Evolutionary conservation across 225 moss, liverwort and hornwort species (phyloP).

Genomic region (Asterella californica): DNA sequence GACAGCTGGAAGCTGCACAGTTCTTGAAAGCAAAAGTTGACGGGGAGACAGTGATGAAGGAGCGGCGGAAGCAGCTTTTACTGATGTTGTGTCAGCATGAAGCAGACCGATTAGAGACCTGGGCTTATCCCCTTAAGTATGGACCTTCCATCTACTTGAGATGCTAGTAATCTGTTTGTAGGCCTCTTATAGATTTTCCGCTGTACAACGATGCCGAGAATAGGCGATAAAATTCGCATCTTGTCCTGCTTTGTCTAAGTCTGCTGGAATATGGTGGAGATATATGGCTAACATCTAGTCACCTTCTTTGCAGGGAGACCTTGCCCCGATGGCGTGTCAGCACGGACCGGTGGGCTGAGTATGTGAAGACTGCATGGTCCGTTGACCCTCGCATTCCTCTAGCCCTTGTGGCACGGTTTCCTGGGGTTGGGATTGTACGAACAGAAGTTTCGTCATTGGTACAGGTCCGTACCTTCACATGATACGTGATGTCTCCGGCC

Average conservation of each 20-base stretch:
- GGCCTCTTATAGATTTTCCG: no score
- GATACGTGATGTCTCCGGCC: not conserved
- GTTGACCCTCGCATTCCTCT: slow-evolving; percentile 71
- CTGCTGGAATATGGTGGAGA: not conserved
- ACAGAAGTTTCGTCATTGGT: slow-evolving; percentile 64
- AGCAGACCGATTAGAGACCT: slow-evolving; percentile 77
- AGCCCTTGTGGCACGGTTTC: slow-evolving; percentile 71
- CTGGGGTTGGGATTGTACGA: slow-evolving; percentile 51
- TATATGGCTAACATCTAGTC: not conserved
- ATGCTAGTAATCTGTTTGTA: no score
- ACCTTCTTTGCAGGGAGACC: slow-evolving; percentile 25
- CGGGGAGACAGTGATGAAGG: slow-evolving; percentile 39
- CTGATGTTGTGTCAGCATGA: slow-evolving; percentile 77
- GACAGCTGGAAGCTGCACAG: slow-evolving; percentile 55
- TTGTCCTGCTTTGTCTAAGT: not conserved
- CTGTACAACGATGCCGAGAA: no score
- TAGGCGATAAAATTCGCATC: not conserved
- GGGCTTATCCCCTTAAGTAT: slow-evolving; percentile 85
- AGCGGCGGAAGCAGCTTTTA: slow-evolving; percentile 62
- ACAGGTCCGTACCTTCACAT: slow-evolving; percentile 46
- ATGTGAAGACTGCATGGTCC: slow-evolving; percentile 75
- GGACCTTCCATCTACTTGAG: not conserved
- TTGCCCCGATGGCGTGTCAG: slow-evolving; percentile 55
- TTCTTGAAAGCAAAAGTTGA: slow-evolving; percentile 53
- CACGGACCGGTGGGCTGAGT: slow-evolving; percentile 62